phyloP scores from a whole-genome alignment of 257 asterid species.

The Lycium ferocissimum region DNA sequence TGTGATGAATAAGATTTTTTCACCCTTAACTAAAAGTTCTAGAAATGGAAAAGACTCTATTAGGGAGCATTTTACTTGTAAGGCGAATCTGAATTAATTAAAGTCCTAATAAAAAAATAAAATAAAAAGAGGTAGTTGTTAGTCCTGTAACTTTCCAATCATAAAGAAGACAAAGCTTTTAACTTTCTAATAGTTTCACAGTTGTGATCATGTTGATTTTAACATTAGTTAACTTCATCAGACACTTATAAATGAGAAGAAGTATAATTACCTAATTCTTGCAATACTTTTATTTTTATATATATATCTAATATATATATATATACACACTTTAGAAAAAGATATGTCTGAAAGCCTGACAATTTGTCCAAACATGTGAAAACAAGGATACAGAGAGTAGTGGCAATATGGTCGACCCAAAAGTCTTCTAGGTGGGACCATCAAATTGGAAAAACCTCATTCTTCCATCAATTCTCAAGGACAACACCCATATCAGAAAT shows the following conservation, averaged over 20 bases:
- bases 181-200: background rate
- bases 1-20: too few species aligned
- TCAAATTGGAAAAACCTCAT: background rate
- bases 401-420: conserved; percentile 1
- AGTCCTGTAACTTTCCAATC: background rate
- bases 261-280: background rate
- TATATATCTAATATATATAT: too few species aligned
- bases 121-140: background rate
- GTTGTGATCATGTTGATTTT: background rate
- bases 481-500: background rate
- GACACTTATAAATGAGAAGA: background rate
- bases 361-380: conserved; percentile 24
- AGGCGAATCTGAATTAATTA: too few species aligned
- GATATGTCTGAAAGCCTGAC: background rate
- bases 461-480: background rate
- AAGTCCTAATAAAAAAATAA: too few species aligned
- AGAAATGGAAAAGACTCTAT: too few species aligned
- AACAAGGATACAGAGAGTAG: background rate
- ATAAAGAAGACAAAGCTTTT: background rate
- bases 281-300: background rate
- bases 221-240: background rate
- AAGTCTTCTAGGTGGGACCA: conserved; percentile 7
- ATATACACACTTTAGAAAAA: background rate
- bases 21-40: too few species aligned
- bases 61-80: too few species aligned